phyloP scores from a whole-genome alignment of 2,329 filamentous ascomycete genomes.

The Fusarium pseudoanthophilum region DNA sequence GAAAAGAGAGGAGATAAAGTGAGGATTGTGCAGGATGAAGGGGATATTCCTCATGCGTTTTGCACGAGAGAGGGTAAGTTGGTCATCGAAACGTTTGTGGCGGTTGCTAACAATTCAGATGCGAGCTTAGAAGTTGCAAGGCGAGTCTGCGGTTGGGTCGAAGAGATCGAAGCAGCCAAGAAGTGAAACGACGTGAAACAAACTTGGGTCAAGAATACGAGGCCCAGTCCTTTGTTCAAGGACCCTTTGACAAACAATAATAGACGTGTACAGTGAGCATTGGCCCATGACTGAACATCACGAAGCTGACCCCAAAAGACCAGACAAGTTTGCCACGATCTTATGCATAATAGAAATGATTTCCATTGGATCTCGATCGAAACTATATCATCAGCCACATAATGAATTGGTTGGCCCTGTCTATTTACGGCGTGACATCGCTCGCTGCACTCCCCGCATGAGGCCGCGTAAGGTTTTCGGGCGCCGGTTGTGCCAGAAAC shows the following conservation, averaged over 20 bases:
- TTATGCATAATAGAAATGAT: conserved; percentile 13
- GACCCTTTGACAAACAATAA: background rate
- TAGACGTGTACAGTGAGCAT: conserved; percentile 5
- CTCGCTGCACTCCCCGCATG: conserved; percentile 13
- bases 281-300: background rate
- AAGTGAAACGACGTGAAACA: background rate
- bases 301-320: conserved; percentile 7
- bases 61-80: conserved; percentile 57
- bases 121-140: conserved; percentile 34
- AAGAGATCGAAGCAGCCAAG: conserved; percentile 23
- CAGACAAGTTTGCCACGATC: conserved; percentile 13
- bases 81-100: background rate
- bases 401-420: background rate
- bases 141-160: conserved; percentile 25
- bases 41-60: conserved; percentile 69
- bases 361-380: conserved; percentile 17
- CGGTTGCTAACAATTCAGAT: conserved; percentile 22
- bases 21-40: conserved; percentile 65
- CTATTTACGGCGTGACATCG: conserved; percentile 15
- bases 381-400: conserved; percentile 10
- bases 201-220: background rate
- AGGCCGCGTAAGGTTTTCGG: conserved; percentile 14
- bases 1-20: conserved; percentile 55
- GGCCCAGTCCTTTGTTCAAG: background rate
- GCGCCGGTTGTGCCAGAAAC: conserved; percentile 14